Conservation (phyloP, 148 eudicot species). For the Rheum nobile region DNA sequence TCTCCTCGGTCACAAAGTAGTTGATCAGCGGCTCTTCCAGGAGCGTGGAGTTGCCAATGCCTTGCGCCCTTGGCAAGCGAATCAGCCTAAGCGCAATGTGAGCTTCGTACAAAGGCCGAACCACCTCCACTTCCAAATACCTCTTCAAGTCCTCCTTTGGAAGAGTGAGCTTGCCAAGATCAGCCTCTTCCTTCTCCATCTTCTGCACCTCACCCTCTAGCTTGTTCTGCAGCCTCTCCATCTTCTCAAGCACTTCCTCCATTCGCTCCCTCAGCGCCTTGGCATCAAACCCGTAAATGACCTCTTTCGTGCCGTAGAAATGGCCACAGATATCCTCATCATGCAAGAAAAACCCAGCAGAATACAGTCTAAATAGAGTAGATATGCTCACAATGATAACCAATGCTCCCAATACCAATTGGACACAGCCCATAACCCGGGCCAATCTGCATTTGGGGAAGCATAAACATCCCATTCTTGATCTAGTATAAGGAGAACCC, state of each 20-base stretch:
- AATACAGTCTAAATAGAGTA: conserved; percentile 40
- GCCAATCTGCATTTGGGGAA: conserved; percentile 43
- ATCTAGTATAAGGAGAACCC: too few species aligned
- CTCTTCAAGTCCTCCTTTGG: conserved; percentile 50
- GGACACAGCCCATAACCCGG: conserved; percentile 55
- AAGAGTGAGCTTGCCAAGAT: conserved; percentile 18
- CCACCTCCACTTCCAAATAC: conserved; percentile 69
- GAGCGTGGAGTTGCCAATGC: conserved; percentile 35
- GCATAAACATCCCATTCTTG: conserved; percentile 37
- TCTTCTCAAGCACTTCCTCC: conserved; percentile 68
- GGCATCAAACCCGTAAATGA: conserved; percentile 41
- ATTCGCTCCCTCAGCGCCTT: conserved; percentile 47
- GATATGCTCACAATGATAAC: conserved; percentile 63
- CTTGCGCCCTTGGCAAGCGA: conserved; percentile 42
- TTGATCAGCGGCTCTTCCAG: conserved; percentile 82
- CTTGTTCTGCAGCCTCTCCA: conserved; percentile 63
- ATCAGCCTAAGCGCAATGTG: conserved; percentile 86
- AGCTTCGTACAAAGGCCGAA: conserved; percentile 69
- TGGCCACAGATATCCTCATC: conserved; percentile 73
- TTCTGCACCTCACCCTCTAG: conserved; percentile 57
- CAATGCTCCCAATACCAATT: conserved; percentile 58
- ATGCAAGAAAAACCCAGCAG: conserved; percentile 51
- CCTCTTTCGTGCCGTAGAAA: conserved; percentile 30
- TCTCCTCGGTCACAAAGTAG: conserved; percentile 68
- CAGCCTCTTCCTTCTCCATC: conserved; percentile 46